These are phyloP conservation scores for Candida anglica DNA, from an alignment of 805 yeast genomes.

Conservation along the genomic window DNA sequence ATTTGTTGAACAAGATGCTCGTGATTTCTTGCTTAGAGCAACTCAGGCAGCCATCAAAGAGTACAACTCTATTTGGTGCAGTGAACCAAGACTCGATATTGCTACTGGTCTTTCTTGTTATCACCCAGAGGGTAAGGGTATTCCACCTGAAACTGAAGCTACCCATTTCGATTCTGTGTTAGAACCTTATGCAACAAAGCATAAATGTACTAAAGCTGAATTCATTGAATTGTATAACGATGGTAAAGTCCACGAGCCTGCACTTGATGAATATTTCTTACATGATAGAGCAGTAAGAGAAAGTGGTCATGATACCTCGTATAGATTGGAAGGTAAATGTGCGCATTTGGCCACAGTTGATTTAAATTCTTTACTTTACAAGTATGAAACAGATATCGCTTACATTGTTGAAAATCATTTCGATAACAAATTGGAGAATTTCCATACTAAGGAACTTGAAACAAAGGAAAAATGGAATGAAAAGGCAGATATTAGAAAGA, in stretches of 20 bases:
- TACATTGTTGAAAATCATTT: constrained; percentile 53
- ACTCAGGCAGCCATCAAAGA: constrained; percentile 80
- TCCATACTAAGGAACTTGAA: constrained; percentile 23
- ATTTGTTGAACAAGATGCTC: constrained; percentile 41
- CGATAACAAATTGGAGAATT: constrained; percentile 38
- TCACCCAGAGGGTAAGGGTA: constrained; percentile 87
- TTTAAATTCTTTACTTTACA: constrained; percentile 78
- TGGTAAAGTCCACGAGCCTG: constrained; percentile 66
- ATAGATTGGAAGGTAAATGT: constrained; percentile 84
- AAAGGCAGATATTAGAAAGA: constrained; percentile 53
- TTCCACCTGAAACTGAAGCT: constrained; percentile 95
- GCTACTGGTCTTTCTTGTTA: constrained; percentile 81
- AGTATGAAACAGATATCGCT: constrained; percentile 86
- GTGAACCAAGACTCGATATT: constrained; percentile 67
- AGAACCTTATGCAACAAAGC: constrained; percentile 62
- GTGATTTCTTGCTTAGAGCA: constrained; percentile 62
- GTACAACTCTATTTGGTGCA: constrained; percentile 76
- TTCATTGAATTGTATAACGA: constrained; percentile 60
- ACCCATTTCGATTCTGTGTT: constrained; percentile 78
- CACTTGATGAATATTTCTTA: constrained; percentile 79
- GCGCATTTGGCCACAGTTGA: constrained; percentile 90
- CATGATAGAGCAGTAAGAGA: constrained; percentile 96
- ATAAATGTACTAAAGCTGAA: constrained; percentile 57
- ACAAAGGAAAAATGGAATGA: constrained; percentile 56
- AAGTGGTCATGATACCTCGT: constrained; percentile 93